phyloP scores from a whole-genome alignment of 2,329 filamentous ascomycete species.

The Aspergillus intermedius region DNA sequence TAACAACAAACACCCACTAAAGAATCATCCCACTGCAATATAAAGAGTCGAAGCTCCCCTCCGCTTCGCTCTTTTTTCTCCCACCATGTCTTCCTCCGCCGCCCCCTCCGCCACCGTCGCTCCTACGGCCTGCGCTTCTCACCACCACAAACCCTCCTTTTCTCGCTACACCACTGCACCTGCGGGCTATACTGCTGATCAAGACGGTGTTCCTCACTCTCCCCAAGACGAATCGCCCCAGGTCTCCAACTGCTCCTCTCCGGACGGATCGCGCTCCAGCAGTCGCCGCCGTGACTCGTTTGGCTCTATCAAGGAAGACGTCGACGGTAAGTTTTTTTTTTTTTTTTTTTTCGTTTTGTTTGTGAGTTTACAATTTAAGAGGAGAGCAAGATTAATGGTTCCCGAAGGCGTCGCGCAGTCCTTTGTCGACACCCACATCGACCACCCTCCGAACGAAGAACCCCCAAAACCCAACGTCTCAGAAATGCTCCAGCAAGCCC shows the following conservation, averaged over 20 bases:
- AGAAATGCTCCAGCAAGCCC: slow-evolving; percentile 28
- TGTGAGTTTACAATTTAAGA: neutral
- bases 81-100: slow-evolving; percentile 25
- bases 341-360: neutral
- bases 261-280: slow-evolving; percentile 33
- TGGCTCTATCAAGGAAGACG: slow-evolving; percentile 40
- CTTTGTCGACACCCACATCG: slow-evolving; percentile 35
- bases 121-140: neutral
- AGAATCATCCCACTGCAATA: slow-evolving; percentile 5
- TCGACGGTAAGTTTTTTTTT: slow-evolving; percentile 27
- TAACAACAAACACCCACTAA: neutral
- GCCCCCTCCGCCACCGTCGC: slow-evolving; percentile 15
- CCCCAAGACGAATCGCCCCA: slow-evolving; percentile 29
- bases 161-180: slow-evolving; percentile 15
- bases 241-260: slow-evolving; percentile 26
- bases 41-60: slow-evolving; percentile 6
- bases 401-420: slow-evolving; percentile 37
- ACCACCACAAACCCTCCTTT: slow-evolving; percentile 19
- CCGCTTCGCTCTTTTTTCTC: slow-evolving; percentile 15
- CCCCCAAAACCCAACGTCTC: slow-evolving; percentile 10
- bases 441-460: slow-evolving; percentile 21
- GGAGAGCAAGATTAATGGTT: slow-evolving; percentile 7
- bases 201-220: slow-evolving; percentile 1
- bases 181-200: slow-evolving; percentile 14
- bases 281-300: slow-evolving; percentile 36